Evolutionary conservation across 805 yeast species (phyloP).

Genomic region (Monosporozyma servazzii): DNA sequence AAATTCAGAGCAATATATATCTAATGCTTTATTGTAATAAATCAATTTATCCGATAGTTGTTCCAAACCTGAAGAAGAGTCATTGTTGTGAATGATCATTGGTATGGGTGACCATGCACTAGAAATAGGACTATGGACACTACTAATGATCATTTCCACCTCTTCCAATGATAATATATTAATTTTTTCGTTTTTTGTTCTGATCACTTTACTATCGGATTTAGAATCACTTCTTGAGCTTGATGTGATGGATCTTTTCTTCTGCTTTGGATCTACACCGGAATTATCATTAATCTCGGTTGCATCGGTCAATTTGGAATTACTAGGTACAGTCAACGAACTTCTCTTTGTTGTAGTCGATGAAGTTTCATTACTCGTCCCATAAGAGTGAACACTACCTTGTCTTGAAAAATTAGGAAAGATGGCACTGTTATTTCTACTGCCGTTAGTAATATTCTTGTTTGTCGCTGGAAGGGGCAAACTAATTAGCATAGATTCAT

Average conservation of each 20-base stretch:
- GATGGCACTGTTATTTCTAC: constrained; percentile 3
- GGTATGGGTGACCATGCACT: constrained; percentile 56
- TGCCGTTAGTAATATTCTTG: neutral
- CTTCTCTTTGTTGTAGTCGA: neutral
- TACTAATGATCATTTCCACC: constrained; percentile 31
- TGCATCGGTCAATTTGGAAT: neutral
- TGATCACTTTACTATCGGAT: neutral
- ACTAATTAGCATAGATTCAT: neutral
- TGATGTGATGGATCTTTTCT: neutral
- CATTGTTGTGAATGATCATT: constrained; percentile 32
- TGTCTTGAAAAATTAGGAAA: constrained; percentile 3
- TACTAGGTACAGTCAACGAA: neutral
- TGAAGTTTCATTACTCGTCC: neutral
- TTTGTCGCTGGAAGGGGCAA: neutral
- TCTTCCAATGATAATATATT: constrained; percentile 31
- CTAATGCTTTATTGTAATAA: constrained; percentile 51
- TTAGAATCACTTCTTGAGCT: neutral
- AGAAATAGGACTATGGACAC: constrained; percentile 27
- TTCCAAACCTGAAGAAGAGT: neutral
- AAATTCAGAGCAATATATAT: constrained; percentile 47
- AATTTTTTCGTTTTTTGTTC: constrained; percentile 7
- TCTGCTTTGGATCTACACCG: neutral
- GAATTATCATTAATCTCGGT: neutral
- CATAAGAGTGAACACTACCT: constrained; percentile 2
- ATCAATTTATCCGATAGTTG: constrained; percentile 37